A percentile compares a stretch with the other conserved stretches of the same genome.
Conservation (phyloP, 2,329 filamentous ascomycete species). For the Neofusicoccum cordaticola region DNA sequence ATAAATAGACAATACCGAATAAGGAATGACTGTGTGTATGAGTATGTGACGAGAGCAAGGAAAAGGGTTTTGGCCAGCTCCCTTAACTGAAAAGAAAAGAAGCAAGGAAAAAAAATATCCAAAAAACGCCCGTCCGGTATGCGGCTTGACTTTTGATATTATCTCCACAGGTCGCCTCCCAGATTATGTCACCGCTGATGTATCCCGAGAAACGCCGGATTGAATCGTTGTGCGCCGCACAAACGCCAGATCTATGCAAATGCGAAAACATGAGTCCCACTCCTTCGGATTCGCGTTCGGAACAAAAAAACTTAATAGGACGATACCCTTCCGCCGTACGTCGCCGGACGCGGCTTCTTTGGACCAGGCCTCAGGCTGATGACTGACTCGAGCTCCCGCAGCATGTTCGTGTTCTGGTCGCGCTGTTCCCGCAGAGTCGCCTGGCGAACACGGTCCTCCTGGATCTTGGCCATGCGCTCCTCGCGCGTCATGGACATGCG, state of each 20-base stretch:
- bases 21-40: neutral
- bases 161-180: constrained; percentile 2
- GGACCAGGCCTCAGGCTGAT: constrained; percentile 49
- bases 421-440: constrained; percentile 68
- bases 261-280: constrained; percentile 11
- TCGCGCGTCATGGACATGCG: constrained; percentile 74
- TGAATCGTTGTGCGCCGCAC: constrained; percentile 10
- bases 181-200: constrained; percentile 9
- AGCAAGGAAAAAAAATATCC: neutral
- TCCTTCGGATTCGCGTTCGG: neutral
- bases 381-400: constrained; percentile 87
- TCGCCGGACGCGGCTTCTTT: constrained; percentile 12
- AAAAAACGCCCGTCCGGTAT: neutral
- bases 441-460: constrained; percentile 77
- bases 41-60: neutral
- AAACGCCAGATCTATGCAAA: constrained; percentile 15
- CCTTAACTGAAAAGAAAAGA: neutral
- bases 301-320: constrained; percentile 2
- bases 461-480: constrained; percentile 82
- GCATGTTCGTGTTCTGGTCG: constrained; percentile 83
- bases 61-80: neutral
- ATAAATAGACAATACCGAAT: neutral
- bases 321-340: constrained; percentile 16
- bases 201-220: constrained; percentile 12
- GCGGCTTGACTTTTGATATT: constrained; percentile 10